Evolutionary conservation across 2,329 filamentous ascomycete genomes (phyloP).

Genomic region (Fragosphaeria purpurea): DNA sequence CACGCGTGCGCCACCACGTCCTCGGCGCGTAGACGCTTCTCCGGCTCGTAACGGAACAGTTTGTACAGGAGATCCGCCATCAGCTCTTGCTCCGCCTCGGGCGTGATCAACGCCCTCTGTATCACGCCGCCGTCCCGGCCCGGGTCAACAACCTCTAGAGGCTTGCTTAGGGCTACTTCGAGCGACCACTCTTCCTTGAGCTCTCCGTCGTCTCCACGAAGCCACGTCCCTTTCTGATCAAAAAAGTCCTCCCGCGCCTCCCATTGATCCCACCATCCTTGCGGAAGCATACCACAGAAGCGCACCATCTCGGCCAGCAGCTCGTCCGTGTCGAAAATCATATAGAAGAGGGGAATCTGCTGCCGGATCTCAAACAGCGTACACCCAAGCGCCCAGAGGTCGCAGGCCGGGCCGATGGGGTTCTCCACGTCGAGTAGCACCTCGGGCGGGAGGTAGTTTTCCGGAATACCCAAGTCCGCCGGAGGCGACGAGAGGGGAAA

Average conservation of each 20-base stretch:
- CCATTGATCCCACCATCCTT: constrained; percentile 6
- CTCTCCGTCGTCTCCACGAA: not conserved
- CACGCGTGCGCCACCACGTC: constrained; percentile 3
- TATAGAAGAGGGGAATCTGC: constrained; percentile 9
- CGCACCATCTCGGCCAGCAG: constrained; percentile 1
- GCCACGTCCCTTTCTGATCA: constrained; percentile 5
- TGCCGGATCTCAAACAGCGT: constrained; percentile 10
- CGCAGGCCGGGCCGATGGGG: constrained; percentile 5
- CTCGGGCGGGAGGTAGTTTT: constrained; percentile 7
- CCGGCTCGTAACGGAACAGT: constrained; percentile 3
- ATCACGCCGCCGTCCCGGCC: not conserved
- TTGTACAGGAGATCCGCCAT: constrained; percentile 6
- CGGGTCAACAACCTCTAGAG: not conserved
- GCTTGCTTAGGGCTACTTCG: constrained; percentile 2
- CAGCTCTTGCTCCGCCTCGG: constrained; percentile 1
- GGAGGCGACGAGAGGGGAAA: constrained; percentile 3
- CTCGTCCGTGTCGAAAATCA: constrained; percentile 3
- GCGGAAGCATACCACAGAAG: constrained; percentile 3
- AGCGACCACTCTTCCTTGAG: constrained; percentile 2
- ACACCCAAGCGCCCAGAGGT: constrained; percentile 10
- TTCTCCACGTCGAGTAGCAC: constrained; percentile 2
- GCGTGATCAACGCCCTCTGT: not conserved
- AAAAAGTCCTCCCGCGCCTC: constrained; percentile 3
- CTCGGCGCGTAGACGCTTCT: constrained; percentile 1
- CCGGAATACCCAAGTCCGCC: constrained; percentile 4